A percentile compares a stretch with the other conserved stretches of the same genome.
Evolutionary conservation across 2,329 filamentous ascomycete genomes (phyloP).

Genomic region (Xylariaceae sp.): DNA sequence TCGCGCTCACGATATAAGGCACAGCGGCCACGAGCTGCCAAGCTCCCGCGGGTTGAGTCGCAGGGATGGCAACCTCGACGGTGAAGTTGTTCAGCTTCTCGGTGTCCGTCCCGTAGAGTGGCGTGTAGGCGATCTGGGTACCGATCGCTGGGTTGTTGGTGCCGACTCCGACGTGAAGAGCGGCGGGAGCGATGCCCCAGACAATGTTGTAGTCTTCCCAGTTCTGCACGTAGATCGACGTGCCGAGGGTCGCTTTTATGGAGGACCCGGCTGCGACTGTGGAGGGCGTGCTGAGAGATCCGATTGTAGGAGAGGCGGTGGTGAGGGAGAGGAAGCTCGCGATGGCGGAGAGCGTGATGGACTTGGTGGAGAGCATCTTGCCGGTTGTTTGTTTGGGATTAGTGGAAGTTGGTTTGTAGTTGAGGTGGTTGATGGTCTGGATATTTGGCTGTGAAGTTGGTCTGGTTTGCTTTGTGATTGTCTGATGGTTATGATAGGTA

Average conservation of each 20-base stretch:
- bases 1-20: constrained; percentile 28
- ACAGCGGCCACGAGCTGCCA: constrained; percentile 26
- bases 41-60: constrained; percentile 16
- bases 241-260: constrained; percentile 25
- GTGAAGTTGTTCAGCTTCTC: constrained; percentile 22
- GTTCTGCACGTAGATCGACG: constrained; percentile 33
- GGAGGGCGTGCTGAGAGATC: constrained; percentile 19
- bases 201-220: constrained; percentile 32
- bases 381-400: not conserved
- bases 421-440: too few species aligned
- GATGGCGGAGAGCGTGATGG: constrained; percentile 21
- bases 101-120: constrained; percentile 21
- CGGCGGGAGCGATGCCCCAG: constrained; percentile 25
- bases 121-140: constrained; percentile 27
- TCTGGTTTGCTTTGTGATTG: too few species aligned
- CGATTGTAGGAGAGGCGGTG: constrained; percentile 22
- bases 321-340: constrained; percentile 20
- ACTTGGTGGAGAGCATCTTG: constrained; percentile 27
- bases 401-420: not conserved
- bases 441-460: too few species aligned
- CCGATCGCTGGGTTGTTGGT: constrained; percentile 25
- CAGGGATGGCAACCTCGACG: constrained; percentile 18
- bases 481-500: too few species aligned
- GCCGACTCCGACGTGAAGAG: constrained; percentile 8
- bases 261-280: constrained; percentile 23